Conservation (phyloP, 768 basidiomycete genomes). For the Mycena albidolilacea region DNA sequence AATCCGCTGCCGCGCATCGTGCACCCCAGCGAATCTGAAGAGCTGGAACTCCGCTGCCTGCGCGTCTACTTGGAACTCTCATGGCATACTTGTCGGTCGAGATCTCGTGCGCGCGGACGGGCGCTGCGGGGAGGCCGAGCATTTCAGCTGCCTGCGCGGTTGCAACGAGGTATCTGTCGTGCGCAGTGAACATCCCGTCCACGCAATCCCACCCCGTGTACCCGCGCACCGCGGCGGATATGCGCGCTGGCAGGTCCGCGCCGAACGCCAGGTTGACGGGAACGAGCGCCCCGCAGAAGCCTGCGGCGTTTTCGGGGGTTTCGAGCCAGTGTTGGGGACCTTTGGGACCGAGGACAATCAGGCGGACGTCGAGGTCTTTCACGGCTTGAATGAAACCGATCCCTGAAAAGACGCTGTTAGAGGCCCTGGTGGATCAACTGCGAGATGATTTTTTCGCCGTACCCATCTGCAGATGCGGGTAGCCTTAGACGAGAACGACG, state of each 20-base stretch:
- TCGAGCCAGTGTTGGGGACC: constrained; percentile 30
- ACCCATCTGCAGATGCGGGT: constrained; percentile 22
- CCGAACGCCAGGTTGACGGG: constrained; percentile 25
- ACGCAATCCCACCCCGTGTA: constrained; percentile 12
- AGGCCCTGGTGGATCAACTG: background rate
- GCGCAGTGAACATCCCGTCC: constrained; percentile 23
- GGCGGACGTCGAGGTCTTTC: constrained; percentile 17
- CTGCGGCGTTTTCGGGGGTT: constrained; percentile 10
- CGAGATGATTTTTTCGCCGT: background rate
- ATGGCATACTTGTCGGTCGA: constrained; percentile 26
- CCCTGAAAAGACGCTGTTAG: background rate
- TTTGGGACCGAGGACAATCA: constrained; percentile 19
- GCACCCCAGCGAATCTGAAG: background rate
- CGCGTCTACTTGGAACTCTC: constrained; percentile 14
- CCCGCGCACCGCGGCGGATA: constrained; percentile 14
- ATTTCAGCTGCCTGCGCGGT: constrained; percentile 27
- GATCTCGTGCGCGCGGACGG: constrained; percentile 21
- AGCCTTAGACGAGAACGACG: constrained; percentile 24
- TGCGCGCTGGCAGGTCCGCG: constrained; percentile 16
- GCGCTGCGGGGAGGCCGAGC: constrained; percentile 27
- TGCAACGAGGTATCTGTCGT: constrained; percentile 26
- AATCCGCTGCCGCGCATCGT: constrained; percentile 11
- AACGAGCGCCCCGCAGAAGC: constrained; percentile 29
- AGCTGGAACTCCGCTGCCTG: constrained; percentile 23
- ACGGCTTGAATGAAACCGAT: constrained; percentile 22